These are phyloP conservation scores for Favolaschia claudopus DNA, from an alignment of 768 basidiomycete genomes.

Conservation along the genomic window DNA sequence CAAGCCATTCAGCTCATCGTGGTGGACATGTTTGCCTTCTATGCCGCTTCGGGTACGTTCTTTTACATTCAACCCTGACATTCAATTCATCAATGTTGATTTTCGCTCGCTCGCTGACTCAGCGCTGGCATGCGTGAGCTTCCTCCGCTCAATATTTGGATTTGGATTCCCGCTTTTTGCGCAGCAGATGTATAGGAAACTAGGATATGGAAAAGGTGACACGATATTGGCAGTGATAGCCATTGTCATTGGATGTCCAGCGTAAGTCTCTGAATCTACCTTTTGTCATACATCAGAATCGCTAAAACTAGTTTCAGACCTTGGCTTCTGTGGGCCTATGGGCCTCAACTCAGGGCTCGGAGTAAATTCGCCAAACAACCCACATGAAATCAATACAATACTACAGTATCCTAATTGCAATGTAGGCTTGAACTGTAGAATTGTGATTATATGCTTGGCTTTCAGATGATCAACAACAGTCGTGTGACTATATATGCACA, in stretches of 20 bases:
- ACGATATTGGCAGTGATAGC: constrained; percentile 67
- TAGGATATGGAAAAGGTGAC: constrained; percentile 75
- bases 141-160: constrained; percentile 68
- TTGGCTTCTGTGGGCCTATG: constrained; percentile 45
- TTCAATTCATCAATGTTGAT: background rate
- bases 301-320: no score
- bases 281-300: no score
- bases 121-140: constrained; percentile 72
- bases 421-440: no score
- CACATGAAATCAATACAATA: background rate
- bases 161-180: constrained; percentile 84
- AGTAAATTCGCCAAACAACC: constrained; percentile 48
- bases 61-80: background rate
- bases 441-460: no score
- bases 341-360: constrained; percentile 52
- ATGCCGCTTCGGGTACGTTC: constrained; percentile 68
- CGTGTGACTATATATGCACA: no score
- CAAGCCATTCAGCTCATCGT: constrained; percentile 72
- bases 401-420: no score
- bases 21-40: constrained; percentile 67
- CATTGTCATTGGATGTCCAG: constrained; percentile 68
- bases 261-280: constrained; percentile 52
- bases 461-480: no score
- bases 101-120: background rate
- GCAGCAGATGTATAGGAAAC: constrained; percentile 65